These are phyloP conservation scores for Hymenotorrendiella dingleyae DNA, from an alignment of 2,329 filamentous ascomycete genomes.

Conservation along the genomic window DNA sequence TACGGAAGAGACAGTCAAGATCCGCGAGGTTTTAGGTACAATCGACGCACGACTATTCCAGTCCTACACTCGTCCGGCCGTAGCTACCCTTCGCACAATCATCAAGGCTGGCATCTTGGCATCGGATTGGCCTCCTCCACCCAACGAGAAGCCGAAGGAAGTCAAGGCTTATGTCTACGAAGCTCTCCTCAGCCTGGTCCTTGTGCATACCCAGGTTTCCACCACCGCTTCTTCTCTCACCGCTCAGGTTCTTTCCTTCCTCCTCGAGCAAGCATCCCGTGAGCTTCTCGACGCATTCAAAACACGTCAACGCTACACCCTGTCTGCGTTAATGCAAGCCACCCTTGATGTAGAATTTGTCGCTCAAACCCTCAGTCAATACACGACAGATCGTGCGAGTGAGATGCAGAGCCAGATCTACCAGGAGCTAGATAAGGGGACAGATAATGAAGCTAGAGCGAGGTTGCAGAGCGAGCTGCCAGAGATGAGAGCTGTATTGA, in stretches of 20 bases:
- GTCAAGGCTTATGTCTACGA: conserved; percentile 88
- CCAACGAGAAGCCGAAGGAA: conserved; percentile 56
- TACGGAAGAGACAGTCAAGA: conserved; percentile 87
- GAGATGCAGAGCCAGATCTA: conserved; percentile 88
- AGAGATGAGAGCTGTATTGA: conserved; percentile 82
- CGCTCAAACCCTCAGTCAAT: conserved; percentile 85
- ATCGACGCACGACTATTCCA: conserved; percentile 90
- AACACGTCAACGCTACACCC: conserved; percentile 58
- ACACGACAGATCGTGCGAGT: conserved; percentile 76
- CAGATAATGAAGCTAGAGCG: conserved; percentile 77
- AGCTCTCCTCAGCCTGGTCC: conserved; percentile 75
- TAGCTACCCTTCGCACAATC: conserved; percentile 60
- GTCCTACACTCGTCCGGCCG: conserved; percentile 78
- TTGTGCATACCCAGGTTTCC: conserved; percentile 85
- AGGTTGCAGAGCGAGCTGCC: conserved; percentile 80
- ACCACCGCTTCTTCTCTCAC: conserved; percentile 74
- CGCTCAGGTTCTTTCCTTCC: conserved; percentile 73
- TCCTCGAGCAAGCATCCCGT: conserved; percentile 74
- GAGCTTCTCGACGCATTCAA: conserved; percentile 80
- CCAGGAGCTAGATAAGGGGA: conserved; percentile 80
- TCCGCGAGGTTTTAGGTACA: conserved; percentile 82
- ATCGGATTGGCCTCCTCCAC: conserved; percentile 62
- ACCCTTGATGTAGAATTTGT: conserved; percentile 97
- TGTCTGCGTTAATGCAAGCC: conserved; percentile 88
- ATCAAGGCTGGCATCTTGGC: conserved; percentile 68